phyloP scores from a whole-genome alignment of 108 stramenopile species.

The Cylindrotheca fusiformis region DNA sequence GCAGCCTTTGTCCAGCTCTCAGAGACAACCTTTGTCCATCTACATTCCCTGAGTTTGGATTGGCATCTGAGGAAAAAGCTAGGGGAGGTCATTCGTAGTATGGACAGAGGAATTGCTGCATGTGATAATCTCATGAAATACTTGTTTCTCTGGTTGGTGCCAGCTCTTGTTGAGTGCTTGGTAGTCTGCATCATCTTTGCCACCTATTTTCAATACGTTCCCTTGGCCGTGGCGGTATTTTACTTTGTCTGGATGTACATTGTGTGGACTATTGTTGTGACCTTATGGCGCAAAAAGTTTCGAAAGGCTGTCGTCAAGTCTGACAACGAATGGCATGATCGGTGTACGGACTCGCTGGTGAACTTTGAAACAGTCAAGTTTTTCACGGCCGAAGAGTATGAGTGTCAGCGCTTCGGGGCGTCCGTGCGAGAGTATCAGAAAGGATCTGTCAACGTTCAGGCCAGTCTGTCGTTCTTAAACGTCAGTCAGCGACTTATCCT shows the following conservation, averaged over 20 bases:
- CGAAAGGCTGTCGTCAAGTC: constrained; percentile 80
- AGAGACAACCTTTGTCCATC: constrained; percentile 85
- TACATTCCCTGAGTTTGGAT: constrained; percentile 88
- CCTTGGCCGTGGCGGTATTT: constrained; percentile 78
- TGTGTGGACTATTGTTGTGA: constrained; percentile 87
- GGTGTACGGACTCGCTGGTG: constrained; percentile 85
- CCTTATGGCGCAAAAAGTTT: constrained; percentile 96
- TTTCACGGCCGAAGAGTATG: constrained; percentile 93
- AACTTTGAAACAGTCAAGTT: constrained; percentile 98
- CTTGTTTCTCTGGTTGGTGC: constrained; percentile 91
- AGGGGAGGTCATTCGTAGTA: constrained; percentile 89
- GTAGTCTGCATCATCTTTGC: constrained; percentile 90
- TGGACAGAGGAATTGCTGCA: constrained; percentile 91
- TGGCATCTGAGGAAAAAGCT: constrained; percentile 96
- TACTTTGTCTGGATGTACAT: constrained; percentile 89
- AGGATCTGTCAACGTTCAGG: constrained; percentile 77
- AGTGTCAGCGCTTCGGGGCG: constrained; percentile 70
- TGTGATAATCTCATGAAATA: constrained; percentile 87
- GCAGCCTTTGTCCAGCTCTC: constrained; percentile 94
- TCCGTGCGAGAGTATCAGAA: constrained; percentile 78
- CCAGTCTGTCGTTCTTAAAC: constrained; percentile 86
- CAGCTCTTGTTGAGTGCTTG: constrained; percentile 87
- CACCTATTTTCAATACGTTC: constrained; percentile 81
- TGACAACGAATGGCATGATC: constrained; percentile 95
- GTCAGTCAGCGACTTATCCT: constrained; percentile 87